These are phyloP conservation scores for Bacidia gigantensis DNA, from an alignment of 495 filamentous ascomycete species.

Conservation along the genomic window DNA sequence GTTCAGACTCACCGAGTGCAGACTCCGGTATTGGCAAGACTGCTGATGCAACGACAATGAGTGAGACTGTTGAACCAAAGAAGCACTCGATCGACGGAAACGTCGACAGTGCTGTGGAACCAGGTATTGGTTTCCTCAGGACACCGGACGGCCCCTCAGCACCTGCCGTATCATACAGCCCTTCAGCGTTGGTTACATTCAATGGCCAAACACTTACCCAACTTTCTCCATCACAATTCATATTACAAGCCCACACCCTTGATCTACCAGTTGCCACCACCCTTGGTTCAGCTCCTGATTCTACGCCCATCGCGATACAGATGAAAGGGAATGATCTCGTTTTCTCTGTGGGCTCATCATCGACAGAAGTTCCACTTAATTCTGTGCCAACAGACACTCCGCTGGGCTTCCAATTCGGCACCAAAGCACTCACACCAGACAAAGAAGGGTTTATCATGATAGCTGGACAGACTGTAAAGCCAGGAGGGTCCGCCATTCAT, in stretches of 20 bases:
- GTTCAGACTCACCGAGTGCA: too few species aligned
- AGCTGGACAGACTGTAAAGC: constrained; percentile 2
- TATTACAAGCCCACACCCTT: background rate
- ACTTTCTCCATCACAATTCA: too few species aligned
- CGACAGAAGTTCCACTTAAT: background rate
- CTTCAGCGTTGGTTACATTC: too few species aligned
- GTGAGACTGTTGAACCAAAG: too few species aligned
- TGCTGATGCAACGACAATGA: too few species aligned
- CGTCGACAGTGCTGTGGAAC: too few species aligned
- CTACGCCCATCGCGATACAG: background rate
- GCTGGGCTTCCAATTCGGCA: background rate
- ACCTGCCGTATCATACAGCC: too few species aligned
- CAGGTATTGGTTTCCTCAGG: too few species aligned
- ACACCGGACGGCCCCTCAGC: too few species aligned
- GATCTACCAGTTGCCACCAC: constrained; percentile 1
- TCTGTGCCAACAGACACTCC: background rate
- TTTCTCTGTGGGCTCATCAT: constrained; percentile 1
- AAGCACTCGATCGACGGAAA: too few species aligned
- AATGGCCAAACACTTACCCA: too few species aligned
- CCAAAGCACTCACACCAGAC: background rate
- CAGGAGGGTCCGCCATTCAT: constrained; percentile 5
- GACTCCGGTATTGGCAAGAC: too few species aligned
- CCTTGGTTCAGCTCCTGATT: constrained; percentile 4
- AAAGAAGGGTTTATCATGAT: background rate
- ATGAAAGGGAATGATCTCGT: constrained; percentile 2